Percentiles rank a stretch among this genome's conserved stretches.
Conservation (phyloP, 2,329 filamentous ascomycete genomes). For the Microsporum canis region DNA sequence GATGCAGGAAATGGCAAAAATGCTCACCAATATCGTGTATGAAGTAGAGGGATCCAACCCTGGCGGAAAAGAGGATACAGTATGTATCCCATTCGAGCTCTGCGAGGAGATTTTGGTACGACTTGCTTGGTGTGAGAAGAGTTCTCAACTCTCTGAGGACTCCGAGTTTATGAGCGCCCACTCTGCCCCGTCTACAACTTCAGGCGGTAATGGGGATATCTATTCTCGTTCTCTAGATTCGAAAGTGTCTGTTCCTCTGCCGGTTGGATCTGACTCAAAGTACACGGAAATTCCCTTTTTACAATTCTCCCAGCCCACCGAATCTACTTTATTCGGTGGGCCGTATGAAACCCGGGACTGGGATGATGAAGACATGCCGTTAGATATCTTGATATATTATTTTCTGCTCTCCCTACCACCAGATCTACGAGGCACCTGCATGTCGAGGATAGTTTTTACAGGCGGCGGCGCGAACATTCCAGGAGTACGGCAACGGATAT, state of each 20-base stretch:
- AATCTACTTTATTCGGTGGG: constrained; percentile 59
- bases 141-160: constrained; percentile 7
- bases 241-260: constrained; percentile 35
- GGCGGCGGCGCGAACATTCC: constrained; percentile 70
- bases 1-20: constrained; percentile 52
- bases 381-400: constrained; percentile 66
- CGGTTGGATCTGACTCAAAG: constrained; percentile 28
- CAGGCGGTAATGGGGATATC: constrained; percentile 13
- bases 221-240: constrained; percentile 17
- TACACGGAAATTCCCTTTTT: constrained; percentile 56
- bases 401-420: constrained; percentile 63
- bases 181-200: constrained; percentile 7
- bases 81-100: constrained; percentile 57
- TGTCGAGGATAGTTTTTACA: constrained; percentile 77
- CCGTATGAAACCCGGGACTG: constrained; percentile 46
- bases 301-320: constrained; percentile 60
- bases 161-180: constrained; percentile 1
- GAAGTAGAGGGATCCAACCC: constrained; percentile 10
- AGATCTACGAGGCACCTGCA: constrained; percentile 73
- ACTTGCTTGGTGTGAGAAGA: constrained; percentile 60
- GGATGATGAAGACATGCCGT: constrained; percentile 75
- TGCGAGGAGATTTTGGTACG: constrained; percentile 69
- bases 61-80: constrained; percentile 25
- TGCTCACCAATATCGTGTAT: constrained; percentile 22
- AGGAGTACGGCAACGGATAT: constrained; percentile 64